Base-by-base conservation (phyloP, 129 eudicot species). In the Lonicera japonica region DNA sequence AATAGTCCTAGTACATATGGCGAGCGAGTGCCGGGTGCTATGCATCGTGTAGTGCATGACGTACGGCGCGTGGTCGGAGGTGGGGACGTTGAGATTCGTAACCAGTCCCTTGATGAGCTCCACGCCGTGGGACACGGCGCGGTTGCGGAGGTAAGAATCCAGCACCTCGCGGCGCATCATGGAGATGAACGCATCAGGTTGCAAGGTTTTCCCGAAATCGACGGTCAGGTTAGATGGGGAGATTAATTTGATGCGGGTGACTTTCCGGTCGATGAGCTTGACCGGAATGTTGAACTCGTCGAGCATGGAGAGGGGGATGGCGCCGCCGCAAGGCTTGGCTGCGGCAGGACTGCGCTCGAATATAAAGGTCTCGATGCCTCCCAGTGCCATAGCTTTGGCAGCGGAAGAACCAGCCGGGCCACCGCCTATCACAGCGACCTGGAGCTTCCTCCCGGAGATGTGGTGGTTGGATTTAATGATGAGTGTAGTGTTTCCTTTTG, bases 301-400 rank as follows among this genome's bases (percentile, higher is more conserved):
- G 23, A 84, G 81, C 91, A 84, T 84, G 69, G 86, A 84, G 5
- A 80, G 81, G 0, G 91, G 91, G 39, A 84, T 84, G 17, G 91
- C 83, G 29, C 91, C 91, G 20, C 91, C 91, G 62, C 91, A 84
- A n/a, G 91, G 91, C 62, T 84, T 84, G 40, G 91, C 83, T 0
- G 73, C 73, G 40, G 54, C 47, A 8, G 78, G 75, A 63, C 73
- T 80, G 41, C 91, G 86, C 34, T 84, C 91, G 58, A 80, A 73
- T 25, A 84, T 61, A 64, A 70, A 84, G 0, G 91, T 84, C 71
- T 84, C 91, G 24, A 84, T 51, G 46, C 87, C 91, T 24, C 84
- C 81, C 0, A 62, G 18, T 25, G 91, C 83, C 5, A 84, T 76
- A 16, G 84, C 73, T 11, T 84, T 83, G 1, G 91, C 91, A 17